phyloP scores from a whole-genome alignment of 1,284 basidiomycete genomes.

The Puccinia novopanici region DNA sequence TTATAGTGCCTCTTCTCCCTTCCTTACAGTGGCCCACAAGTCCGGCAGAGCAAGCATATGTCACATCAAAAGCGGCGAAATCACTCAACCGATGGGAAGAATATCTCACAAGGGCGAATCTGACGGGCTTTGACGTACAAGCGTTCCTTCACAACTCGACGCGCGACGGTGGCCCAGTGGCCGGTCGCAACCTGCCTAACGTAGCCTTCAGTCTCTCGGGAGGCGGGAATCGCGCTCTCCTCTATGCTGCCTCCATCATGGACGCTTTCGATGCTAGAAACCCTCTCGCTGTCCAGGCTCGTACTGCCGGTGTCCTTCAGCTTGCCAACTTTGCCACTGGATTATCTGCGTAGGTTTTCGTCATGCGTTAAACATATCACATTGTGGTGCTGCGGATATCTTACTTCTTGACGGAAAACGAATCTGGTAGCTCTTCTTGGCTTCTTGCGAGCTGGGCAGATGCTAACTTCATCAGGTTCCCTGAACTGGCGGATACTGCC shows the following conservation, averaged over 20 bases:
- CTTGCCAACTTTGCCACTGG: constrained; percentile 36
- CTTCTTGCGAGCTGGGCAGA: constrained; percentile 33
- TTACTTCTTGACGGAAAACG: too few species aligned
- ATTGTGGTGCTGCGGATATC: too few species aligned
- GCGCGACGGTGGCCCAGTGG: constrained; percentile 4
- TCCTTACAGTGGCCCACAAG: constrained; percentile 17
- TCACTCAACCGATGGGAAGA: constrained; percentile 31
- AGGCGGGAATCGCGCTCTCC: constrained; percentile 43
- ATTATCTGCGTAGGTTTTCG: constrained; percentile 35
- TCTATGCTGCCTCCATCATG: constrained; percentile 28
- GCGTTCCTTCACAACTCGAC: constrained; percentile 10
- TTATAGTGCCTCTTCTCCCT: not conserved
- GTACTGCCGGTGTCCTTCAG: constrained; percentile 39
- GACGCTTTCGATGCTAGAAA: constrained; percentile 39
- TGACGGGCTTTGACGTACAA: constrained; percentile 20
- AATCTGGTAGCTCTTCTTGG: constrained; percentile 25
- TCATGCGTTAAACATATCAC: too few species aligned
- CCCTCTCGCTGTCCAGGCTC: constrained; percentile 7
- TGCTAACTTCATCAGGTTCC: constrained; percentile 19
- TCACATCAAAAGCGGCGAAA: constrained; percentile 18
- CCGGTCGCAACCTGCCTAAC: constrained; percentile 33
- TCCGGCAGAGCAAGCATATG: constrained; percentile 20
- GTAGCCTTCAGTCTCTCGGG: constrained; percentile 36
- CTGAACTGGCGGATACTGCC: constrained; percentile 6
- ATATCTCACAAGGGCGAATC: constrained; percentile 11